phyloP scores from a whole-genome alignment of 768 basidiomycete genomes.

The Pisolithus sp. region DNA sequence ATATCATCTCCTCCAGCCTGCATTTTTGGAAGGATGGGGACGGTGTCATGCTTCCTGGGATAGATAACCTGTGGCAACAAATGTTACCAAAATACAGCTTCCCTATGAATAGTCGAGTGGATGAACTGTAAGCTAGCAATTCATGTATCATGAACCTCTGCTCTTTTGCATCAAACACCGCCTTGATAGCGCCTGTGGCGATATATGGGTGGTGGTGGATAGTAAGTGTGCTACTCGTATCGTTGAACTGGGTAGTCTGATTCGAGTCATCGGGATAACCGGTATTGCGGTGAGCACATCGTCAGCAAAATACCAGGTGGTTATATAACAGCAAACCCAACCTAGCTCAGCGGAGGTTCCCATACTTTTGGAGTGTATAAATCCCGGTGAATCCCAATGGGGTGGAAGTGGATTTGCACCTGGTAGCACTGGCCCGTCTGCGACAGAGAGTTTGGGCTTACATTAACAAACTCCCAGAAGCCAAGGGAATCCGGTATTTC shows the following conservation, averaged over 20 bases:
- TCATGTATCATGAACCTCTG: constrained; percentile 2
- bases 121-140: not conserved
- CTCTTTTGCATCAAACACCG: constrained; percentile 9
- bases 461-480: no score
- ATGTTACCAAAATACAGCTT: constrained; percentile 64
- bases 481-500: no score
- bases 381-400: no score
- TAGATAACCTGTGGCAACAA: constrained; percentile 93
- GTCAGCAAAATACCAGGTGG: no score
- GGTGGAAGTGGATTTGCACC: no score
- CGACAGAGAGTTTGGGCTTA: no score
- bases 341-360: no score
- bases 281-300: no score
- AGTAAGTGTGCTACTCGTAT: not conserved
- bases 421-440: no score
- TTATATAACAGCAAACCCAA: no score
- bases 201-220: not conserved
- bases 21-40: constrained; percentile 84
- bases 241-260: not conserved
- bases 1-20: constrained; percentile 87
- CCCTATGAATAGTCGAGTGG: constrained; percentile 32
- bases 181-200: constrained; percentile 8
- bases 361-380: no score
- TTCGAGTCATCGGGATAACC: not conserved
- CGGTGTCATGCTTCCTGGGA: constrained; percentile 70